Conservation (phyloP, 2,329 filamentous ascomycete species). For the Colletotrichum endophyticum region DNA sequence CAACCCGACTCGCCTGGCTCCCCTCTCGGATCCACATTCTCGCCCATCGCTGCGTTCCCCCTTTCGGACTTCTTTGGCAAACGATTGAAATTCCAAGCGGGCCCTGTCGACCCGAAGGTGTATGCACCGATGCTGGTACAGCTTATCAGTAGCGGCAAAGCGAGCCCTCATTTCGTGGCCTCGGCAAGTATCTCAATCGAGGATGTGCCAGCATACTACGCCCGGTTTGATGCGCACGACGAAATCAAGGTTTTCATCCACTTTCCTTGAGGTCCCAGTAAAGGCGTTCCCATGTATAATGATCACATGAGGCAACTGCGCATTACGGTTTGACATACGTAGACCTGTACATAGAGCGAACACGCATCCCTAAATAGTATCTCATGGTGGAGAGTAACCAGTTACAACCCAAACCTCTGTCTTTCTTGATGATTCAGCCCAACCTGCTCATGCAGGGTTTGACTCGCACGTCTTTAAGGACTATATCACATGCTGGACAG, state of each 20-base stretch:
- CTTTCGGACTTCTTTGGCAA: slow-evolving; percentile 22
- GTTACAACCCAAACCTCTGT: neutral
- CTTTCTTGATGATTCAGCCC: neutral
- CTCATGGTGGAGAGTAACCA: neutral
- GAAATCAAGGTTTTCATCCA: slow-evolving; percentile 24
- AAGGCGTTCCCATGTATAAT: neutral
- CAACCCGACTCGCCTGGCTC: slow-evolving; percentile 11
- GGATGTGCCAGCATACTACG: slow-evolving; percentile 23
- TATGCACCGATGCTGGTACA: slow-evolving; percentile 13
- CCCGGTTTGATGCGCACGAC: slow-evolving; percentile 25
- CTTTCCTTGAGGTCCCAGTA: neutral
- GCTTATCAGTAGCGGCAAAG: slow-evolving; percentile 25
- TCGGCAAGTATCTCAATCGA: slow-evolving; percentile 22
- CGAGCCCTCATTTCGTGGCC: slow-evolving; percentile 30
- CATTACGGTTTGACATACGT: neutral
- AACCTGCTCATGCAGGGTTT: neutral
- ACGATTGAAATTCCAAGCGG: slow-evolving; percentile 9
- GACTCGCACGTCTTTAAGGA: neutral
- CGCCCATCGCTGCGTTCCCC: slow-evolving; percentile 18
- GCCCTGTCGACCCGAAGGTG: neutral
- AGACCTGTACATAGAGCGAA: neutral
- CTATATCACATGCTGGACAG: neutral
- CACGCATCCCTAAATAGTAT: neutral
- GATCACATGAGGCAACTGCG: neutral
- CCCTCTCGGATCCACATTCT: slow-evolving; percentile 9